Conservation (phyloP, 176 grass and related monocot genomes). For the Oropetium thomaeum region DNA sequence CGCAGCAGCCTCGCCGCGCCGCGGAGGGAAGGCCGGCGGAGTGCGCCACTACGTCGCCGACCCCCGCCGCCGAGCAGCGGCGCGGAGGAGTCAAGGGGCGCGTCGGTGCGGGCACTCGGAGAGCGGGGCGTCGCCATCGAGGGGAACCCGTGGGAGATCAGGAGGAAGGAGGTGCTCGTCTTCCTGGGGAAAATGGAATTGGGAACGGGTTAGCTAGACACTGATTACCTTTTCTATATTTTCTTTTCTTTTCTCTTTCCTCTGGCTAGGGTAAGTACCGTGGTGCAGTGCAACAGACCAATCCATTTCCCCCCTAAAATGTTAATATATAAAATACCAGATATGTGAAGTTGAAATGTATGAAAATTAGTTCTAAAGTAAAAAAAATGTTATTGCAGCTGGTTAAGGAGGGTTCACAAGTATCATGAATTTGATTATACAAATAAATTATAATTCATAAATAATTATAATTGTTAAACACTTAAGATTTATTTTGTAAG, state of each 20-base stretch:
- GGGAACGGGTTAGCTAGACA: slow-evolving; percentile 4
- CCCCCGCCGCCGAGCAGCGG: slow-evolving; percentile 45
- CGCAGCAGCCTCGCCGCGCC: slow-evolving; percentile 49
- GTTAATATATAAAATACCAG: too few relatives aligned
- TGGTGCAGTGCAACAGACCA: too few relatives aligned
- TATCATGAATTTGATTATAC: too few relatives aligned
- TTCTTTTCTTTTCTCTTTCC: neutral
- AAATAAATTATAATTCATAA: too few relatives aligned
- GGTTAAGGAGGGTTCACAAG: too few relatives aligned
- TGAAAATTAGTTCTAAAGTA: too few relatives aligned
- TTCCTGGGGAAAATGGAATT: slow-evolving; percentile 19
- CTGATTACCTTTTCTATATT: slow-evolving; percentile 3
- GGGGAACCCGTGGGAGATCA: slow-evolving; percentile 20
- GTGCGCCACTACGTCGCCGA: slow-evolving; percentile 34
- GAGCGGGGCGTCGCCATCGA: slow-evolving; percentile 44
- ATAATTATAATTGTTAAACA: too few relatives aligned
- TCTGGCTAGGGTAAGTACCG: too few relatives aligned
- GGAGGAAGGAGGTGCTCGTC: slow-evolving; percentile 27
- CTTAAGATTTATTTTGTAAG: too few relatives aligned
- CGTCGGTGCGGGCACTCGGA: slow-evolving; percentile 35
- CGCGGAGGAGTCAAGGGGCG: slow-evolving; percentile 45
- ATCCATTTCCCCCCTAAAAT: too few relatives aligned
- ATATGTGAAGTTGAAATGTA: too few relatives aligned
- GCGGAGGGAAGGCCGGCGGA: slow-evolving; percentile 55
- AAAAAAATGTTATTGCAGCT: too few relatives aligned